A percentile compares a stretch with the other conserved stretches of the same genome.
Evolutionary conservation across 331 rosid genomes (phyloP).

Genomic region (Pyrus hybrid): DNA sequence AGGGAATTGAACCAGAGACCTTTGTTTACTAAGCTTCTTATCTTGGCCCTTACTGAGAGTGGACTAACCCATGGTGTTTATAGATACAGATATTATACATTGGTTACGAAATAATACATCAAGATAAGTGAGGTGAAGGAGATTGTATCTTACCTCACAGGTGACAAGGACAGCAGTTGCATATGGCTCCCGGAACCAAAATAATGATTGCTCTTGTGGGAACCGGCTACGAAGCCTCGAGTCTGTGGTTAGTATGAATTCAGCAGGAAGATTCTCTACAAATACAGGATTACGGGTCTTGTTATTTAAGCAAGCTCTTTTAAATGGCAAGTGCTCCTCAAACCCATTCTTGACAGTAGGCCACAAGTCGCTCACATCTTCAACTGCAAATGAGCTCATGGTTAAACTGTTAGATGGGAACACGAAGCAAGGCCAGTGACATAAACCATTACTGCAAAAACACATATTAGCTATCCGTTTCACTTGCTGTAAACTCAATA

Average conservation of each 20-base stretch:
- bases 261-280: constrained; percentile 68
- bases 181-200: constrained; percentile 95
- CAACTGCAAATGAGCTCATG: constrained; percentile 51
- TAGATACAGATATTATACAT: not conserved
- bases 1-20: not conserved
- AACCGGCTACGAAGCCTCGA: constrained; percentile 90
- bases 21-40: not conserved
- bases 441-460: not conserved
- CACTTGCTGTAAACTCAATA: not conserved
- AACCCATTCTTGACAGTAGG: constrained; percentile 79
- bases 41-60: not conserved
- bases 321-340: constrained; percentile 71
- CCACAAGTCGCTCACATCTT: constrained; percentile 98
- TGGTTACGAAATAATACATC: not conserved
- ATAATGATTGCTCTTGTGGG: constrained; percentile 80
- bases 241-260: constrained; percentile 89
- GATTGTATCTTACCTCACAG: constrained; percentile 63
- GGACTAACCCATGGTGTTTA: not conserved
- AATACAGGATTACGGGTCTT: constrained; percentile 76
- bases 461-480: not conserved
- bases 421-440: constrained; percentile 3
- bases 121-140: not conserved
- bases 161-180: constrained; percentile 85
- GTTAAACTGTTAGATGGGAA: constrained; percentile 9
- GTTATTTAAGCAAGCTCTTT: constrained; percentile 78